Percentiles rank a stretch among this genome's conserved stretches.
phyloP scores from a whole-genome alignment of 1,284 basidiomycete genomes.

The Apiotrichum mycotoxinovorans region DNA sequence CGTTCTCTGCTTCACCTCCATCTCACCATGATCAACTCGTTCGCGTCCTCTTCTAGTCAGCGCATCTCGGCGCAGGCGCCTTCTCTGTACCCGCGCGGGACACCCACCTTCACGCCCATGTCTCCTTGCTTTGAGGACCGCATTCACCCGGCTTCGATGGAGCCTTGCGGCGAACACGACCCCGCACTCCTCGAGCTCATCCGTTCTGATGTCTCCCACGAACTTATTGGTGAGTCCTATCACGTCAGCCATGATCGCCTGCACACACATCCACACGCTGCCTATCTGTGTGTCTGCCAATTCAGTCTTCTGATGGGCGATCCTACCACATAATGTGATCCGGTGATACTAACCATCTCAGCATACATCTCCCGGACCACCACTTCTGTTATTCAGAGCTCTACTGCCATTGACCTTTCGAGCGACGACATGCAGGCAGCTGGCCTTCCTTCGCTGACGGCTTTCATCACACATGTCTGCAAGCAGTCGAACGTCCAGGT shows the following conservation, averaged over 20 bases:
- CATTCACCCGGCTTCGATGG: constrained; percentile 61
- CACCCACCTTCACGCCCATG: constrained; percentile 37
- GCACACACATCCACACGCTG: background rate
- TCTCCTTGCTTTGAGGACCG: constrained; percentile 49
- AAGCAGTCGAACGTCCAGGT: constrained; percentile 86
- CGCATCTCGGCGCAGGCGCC: background rate
- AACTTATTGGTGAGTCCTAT: constrained; percentile 67
- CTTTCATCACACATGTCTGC: constrained; percentile 83
- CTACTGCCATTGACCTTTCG: constrained; percentile 39
- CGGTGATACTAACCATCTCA: constrained; percentile 11
- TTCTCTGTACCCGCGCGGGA: constrained; percentile 30
- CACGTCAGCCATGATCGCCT: background rate
- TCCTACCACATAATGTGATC: background rate
- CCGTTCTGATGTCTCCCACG: constrained; percentile 67
- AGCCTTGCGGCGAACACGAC: constrained; percentile 66
- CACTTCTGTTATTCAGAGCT: constrained; percentile 48
- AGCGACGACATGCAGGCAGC: constrained; percentile 51
- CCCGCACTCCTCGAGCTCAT: constrained; percentile 73
- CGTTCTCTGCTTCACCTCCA: background rate
- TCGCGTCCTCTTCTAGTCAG: background rate
- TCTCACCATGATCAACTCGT: background rate
- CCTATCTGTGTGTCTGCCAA: background rate
- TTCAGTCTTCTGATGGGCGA: background rate
- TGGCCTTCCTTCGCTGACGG: constrained; percentile 70
- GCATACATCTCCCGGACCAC: constrained; percentile 49